Base-by-base conservation (phyloP, 768 basidiomycete genomes). In the Russula compacta region DNA sequence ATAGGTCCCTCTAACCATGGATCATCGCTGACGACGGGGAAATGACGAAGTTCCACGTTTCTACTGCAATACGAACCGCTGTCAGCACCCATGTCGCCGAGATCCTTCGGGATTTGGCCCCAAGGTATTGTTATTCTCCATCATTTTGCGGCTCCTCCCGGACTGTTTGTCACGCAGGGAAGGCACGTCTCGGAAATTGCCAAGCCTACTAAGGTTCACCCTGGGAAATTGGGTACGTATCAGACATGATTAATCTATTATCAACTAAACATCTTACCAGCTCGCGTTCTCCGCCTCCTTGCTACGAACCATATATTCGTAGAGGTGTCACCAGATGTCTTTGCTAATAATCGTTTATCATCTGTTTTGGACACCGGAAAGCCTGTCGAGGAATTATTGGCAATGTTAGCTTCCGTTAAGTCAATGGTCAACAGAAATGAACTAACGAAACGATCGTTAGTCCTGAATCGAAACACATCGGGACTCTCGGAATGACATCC, bases 171-270 rank as follows among this genome's bases (percentile, higher is more conserved):
- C 2, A n/a, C 15, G 8, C n/a, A 66, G 66, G 66, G 66, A 15
- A 39, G 42, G 19, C 76, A 78, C 38, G 70, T 72, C 19, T 59
- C 70, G 11, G 74, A 76, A 2, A 76, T 78, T 48, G 74, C 71
- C n/a, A 69, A 64, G 21, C 71, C 69, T 29, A 71, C 69, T 44
- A 65, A 65, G 4, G 57, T 53, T 12, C 40, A 64, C n/a, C 56
- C 72, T 2, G 54, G 63, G 21, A 75, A 75, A 60, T 65, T 78
- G 2, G 74, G 76, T 76, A 60, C 11, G 66, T 67, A 5, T 47
- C 11, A 39, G 9, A 21, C 35, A n/a, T 15, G 14, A 4, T 7
- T 21, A 29, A 19, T 15, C 40, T 36, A 7, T 33, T 14, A 2
- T 33, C 24, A 6, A 6, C 21, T 33, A 10, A 39, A 24, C 8